Conservation (phyloP, 2,329 filamentous ascomycete species). For the Ustilaginoidea virens region DNA sequence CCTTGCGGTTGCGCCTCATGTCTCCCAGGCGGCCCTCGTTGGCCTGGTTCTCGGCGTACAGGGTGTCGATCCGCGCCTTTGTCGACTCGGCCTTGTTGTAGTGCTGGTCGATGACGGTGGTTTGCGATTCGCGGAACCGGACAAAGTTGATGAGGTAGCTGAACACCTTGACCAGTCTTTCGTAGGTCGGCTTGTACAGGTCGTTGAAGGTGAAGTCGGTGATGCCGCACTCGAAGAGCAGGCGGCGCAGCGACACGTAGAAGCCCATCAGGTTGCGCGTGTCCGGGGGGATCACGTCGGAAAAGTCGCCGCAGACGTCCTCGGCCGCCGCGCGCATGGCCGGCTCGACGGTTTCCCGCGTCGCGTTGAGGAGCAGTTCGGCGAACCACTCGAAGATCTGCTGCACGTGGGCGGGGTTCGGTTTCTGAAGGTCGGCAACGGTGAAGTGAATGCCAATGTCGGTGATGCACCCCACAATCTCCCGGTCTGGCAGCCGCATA, state of each 20-base stretch:
- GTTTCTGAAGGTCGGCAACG: constrained; percentile 77
- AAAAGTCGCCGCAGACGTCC: constrained; percentile 69
- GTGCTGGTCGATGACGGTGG: constrained; percentile 76
- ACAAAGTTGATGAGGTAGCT: constrained; percentile 99
- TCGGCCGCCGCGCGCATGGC: constrained; percentile 88
- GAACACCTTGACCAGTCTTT: constrained; percentile 85
- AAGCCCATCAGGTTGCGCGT: constrained; percentile 93
- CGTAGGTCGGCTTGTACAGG: constrained; percentile 78
- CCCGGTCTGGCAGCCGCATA: constrained; percentile 47
- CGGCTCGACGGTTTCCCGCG: constrained; percentile 82
- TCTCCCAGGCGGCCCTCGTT: constrained; percentile 68
- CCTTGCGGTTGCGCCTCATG: constrained; percentile 63
- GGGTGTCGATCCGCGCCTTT: constrained; percentile 72
- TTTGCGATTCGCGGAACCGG: constrained; percentile 88
- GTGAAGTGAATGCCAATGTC: constrained; percentile 90
- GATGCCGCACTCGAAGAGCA: constrained; percentile 80
- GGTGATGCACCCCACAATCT: constrained; percentile 93
- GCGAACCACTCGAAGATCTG: constrained; percentile 98
- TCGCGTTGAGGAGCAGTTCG: constrained; percentile 84
- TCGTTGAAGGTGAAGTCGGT: constrained; percentile 89
- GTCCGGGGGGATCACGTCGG: constrained; percentile 73
- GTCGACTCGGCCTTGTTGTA: constrained; percentile 82
- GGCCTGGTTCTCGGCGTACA: constrained; percentile 76
- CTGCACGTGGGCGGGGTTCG: constrained; percentile 86
- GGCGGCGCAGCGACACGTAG: constrained; percentile 65